Evolutionary conservation across 495 filamentous ascomycete species (phyloP).

Genomic region (Coniosporium apollinis): DNA sequence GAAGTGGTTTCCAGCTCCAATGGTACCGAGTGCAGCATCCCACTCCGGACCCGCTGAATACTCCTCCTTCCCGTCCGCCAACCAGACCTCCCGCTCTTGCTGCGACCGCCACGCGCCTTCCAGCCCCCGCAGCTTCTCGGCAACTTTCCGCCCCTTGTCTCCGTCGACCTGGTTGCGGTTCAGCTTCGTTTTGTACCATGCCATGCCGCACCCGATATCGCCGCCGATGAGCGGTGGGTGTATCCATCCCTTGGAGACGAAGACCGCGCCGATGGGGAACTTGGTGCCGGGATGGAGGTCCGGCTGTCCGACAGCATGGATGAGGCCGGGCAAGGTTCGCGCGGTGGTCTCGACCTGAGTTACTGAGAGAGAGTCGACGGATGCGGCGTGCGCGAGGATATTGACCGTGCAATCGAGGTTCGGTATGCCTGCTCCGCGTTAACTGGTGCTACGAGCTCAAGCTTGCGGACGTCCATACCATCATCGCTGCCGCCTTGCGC

Average conservation of each 20-base stretch:
- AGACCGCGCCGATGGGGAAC: conserved; percentile 25
- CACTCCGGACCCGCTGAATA: conserved; percentile 14
- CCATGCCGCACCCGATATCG: conserved; percentile 28
- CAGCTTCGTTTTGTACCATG: conserved; percentile 22
- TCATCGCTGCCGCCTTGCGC: background rate
- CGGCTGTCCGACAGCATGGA: conserved; percentile 21
- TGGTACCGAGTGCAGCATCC: conserved; percentile 23
- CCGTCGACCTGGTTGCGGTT: conserved; percentile 17
- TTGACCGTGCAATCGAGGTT: conserved; percentile 5
- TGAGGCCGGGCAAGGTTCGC: conserved; percentile 17
- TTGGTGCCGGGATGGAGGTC: conserved; percentile 25
- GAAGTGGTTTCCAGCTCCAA: conserved; percentile 26
- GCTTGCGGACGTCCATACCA: conserved; percentile 6
- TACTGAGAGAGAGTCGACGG: conserved; percentile 17
- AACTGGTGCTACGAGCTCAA: background rate
- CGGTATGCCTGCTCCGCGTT: background rate
- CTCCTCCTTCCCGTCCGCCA: conserved; percentile 6
- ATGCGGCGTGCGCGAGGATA: conserved; percentile 14
- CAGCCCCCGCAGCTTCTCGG: conserved; percentile 21
- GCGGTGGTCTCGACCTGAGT: conserved; percentile 19
- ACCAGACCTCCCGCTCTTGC: conserved; percentile 18
- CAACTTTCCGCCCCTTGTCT: conserved; percentile 18
- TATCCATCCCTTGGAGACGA: conserved; percentile 21
- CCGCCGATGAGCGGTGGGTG: conserved; percentile 26
- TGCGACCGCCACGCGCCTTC: conserved; percentile 21